These are phyloP conservation scores for Oryza meyeriana DNA, from an alignment of 176 grass and related monocot genomes.

Conservation along the genomic window DNA sequence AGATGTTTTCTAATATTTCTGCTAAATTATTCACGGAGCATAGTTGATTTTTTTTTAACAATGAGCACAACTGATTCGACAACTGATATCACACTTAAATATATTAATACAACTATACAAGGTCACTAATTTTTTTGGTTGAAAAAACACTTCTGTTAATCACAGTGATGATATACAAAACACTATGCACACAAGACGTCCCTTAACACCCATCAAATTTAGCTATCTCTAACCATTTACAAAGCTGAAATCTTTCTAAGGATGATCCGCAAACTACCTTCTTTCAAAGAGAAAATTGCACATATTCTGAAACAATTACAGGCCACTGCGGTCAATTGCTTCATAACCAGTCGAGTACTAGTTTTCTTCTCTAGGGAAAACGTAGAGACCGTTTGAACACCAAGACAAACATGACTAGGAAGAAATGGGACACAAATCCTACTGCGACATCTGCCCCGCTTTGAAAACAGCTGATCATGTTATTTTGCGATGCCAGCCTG, in stretches of 20 bases:
- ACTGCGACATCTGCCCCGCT: no score
- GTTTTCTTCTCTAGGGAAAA: slow-evolving; percentile 12
- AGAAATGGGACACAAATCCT: no score
- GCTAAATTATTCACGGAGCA: background rate
- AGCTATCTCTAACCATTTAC: background rate
- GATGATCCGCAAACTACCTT: background rate
- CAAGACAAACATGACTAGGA: no score
- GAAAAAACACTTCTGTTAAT: background rate
- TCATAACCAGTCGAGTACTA: background rate
- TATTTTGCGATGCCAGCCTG: no score
- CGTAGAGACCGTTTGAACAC: no score
- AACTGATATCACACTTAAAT: background rate
- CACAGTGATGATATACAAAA: background rate
- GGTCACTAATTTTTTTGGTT: background rate
- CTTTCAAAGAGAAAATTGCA: background rate
- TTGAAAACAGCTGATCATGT: no score
- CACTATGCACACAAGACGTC: background rate
- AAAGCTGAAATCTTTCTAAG: background rate
- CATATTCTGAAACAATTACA: background rate
- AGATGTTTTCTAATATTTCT: no score
- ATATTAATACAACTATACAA: no score
- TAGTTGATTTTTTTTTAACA: background rate
- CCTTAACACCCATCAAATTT: background rate
- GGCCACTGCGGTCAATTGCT: background rate
- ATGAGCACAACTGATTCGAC: background rate